phyloP scores from a whole-genome alignment of 1,284 basidiomycete genomes.

The Ustilago nuda region DNA sequence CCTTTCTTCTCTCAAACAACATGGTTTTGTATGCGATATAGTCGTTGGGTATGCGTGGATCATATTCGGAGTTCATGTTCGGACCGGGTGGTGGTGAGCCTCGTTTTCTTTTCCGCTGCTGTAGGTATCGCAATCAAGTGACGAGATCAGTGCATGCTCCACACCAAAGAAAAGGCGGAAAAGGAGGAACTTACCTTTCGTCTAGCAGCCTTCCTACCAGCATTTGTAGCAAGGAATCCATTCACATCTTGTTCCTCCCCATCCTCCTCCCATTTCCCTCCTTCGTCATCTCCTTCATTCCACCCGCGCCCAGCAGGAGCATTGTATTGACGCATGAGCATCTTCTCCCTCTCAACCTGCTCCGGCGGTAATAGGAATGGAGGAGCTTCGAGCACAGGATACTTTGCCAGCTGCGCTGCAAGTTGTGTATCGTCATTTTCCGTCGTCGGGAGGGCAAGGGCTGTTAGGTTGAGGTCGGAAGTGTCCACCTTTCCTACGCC shows the following conservation, averaged over 20 bases:
- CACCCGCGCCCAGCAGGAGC: not conserved
- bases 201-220: conserved; percentile 35
- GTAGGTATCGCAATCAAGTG: too few species aligned
- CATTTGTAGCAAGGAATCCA: conserved; percentile 41
- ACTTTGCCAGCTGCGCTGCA: conserved; percentile 16
- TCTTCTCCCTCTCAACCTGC: conserved; percentile 41
- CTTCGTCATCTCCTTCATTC: conserved; percentile 25
- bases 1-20: conserved; percentile 46
- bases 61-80: conserved; percentile 62
- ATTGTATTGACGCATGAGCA: conserved; percentile 8
- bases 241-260: conserved; percentile 58
- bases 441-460: conserved; percentile 20
- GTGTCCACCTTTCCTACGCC: conserved; percentile 1
- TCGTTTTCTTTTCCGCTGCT: conserved; percentile 42
- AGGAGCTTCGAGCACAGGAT: conserved; percentile 23
- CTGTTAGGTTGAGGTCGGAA: conserved; percentile 27
- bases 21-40: conserved; percentile 56
- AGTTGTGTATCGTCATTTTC: conserved; percentile 25
- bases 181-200: conserved; percentile 45
- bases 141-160: not conserved
- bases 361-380: conserved; percentile 30
- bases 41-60: conserved; percentile 62
- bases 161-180: not conserved
- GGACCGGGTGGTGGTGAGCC: conserved; percentile 36
- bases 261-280: conserved; percentile 12